Evolutionary conservation across 2,329 filamentous ascomycete species (phyloP).

Genomic region (Diplodia intermedia): DNA sequence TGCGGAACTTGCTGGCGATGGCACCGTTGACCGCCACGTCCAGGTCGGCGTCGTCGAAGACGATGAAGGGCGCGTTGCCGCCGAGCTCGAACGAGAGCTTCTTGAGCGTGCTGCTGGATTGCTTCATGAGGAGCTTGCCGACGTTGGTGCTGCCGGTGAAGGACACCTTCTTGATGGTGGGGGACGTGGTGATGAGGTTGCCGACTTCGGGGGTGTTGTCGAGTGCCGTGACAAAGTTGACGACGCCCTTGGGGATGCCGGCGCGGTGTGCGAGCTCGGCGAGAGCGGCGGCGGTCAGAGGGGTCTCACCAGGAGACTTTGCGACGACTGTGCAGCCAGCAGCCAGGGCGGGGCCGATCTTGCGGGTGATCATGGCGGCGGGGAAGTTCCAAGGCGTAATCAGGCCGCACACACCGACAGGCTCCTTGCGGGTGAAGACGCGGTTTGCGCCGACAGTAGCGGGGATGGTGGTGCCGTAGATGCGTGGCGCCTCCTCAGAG

Average conservation of each 20-base stretch:
- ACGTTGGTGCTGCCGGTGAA: conserved; percentile 82
- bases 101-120: conserved; percentile 83
- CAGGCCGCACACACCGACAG: conserved; percentile 81
- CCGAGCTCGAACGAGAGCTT: conserved; percentile 89
- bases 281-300: conserved; percentile 85
- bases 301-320: conserved; percentile 91
- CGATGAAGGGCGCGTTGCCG: conserved; percentile 94
- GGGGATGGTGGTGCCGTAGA: conserved; percentile 72
- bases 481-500: conserved; percentile 39
- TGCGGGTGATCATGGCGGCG: conserved; percentile 58
- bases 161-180: conserved; percentile 84
- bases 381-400: conserved; percentile 91
- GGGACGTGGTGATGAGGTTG: conserved; percentile 75
- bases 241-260: conserved; percentile 86
- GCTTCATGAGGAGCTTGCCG: conserved; percentile 84
- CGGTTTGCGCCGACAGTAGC: conserved; percentile 74
- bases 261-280: conserved; percentile 86
- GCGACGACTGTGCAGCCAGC: conserved; percentile 95
- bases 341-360: conserved; percentile 72
- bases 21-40: conserved; percentile 84
- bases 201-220: conserved; percentile 83
- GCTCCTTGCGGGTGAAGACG: conserved; percentile 80
- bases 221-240: conserved; percentile 84
- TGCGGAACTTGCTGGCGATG: conserved; percentile 88
- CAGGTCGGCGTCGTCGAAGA: conserved; percentile 93